Evolutionary conservation across 2,329 filamentous ascomycete genomes (phyloP).

Genomic region (Albifimbria verrucaria): DNA sequence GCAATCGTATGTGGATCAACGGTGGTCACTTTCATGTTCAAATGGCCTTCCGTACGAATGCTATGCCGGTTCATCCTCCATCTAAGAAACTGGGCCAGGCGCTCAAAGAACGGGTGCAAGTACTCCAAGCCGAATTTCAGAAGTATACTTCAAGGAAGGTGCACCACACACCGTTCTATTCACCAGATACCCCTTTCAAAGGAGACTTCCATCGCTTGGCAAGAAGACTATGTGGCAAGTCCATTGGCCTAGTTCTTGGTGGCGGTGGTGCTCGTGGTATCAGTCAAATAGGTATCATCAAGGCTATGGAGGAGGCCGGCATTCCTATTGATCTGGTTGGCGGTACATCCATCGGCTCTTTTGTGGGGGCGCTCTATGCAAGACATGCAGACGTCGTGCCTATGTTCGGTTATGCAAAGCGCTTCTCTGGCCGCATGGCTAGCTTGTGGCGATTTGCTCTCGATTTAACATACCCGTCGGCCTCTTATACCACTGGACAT

Average conservation of each 20-base stretch:
- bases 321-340: slow-evolving; percentile 95
- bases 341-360: slow-evolving; percentile 93
- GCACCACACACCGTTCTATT: slow-evolving; percentile 85
- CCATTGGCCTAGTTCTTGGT: slow-evolving; percentile 88
- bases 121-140: slow-evolving; percentile 93
- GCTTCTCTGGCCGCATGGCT: slow-evolving; percentile 97
- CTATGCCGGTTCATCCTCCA: slow-evolving; percentile 72
- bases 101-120: slow-evolving; percentile 89
- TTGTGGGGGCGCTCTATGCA: slow-evolving; percentile 92
- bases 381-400: slow-evolving; percentile 95
- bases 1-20: slow-evolving; percentile 95
- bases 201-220: slow-evolving; percentile 95
- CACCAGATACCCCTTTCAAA: slow-evolving; percentile 88
- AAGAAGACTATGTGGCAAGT: slow-evolving; percentile 85
- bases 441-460: slow-evolving; percentile 98
- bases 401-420: slow-evolving; percentile 95
- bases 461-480: slow-evolving; percentile 92
- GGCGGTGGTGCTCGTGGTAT: slow-evolving; percentile 92
- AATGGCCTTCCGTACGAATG: slow-evolving; percentile 79
- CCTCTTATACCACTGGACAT: slow-evolving; percentile 95
- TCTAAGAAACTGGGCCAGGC: slow-evolving; percentile 78
- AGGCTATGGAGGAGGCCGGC: slow-evolving; percentile 91
- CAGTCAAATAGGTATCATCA: slow-evolving; percentile 88
- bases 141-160: slow-evolving; percentile 95
- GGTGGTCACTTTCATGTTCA: slow-evolving; percentile 97